Percentiles rank a stretch among this genome's conserved stretches.
Evolutionary conservation across 148 eudicot species (phyloP).

Genomic region (Drosera capensis): DNA sequence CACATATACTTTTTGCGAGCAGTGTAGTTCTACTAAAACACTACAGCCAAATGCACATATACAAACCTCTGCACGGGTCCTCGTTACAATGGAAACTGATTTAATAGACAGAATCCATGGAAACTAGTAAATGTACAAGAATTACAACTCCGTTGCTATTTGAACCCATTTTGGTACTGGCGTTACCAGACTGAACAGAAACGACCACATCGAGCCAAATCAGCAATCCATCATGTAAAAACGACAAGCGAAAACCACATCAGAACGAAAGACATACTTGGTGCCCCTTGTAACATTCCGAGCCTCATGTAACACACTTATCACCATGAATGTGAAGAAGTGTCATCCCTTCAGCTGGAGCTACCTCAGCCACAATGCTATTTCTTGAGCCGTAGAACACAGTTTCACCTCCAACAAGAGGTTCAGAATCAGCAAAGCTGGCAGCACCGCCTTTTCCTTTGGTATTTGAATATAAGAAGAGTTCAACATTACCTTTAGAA

Average conservation of each 20-base stretch:
- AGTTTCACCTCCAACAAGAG: slow-evolving; percentile 87
- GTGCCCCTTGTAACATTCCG: slow-evolving; percentile 69
- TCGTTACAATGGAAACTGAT: too few relatives aligned
- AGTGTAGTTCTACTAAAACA: too few relatives aligned
- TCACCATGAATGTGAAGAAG: slow-evolving; percentile 86
- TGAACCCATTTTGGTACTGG: too few relatives aligned
- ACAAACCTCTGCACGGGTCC: too few relatives aligned
- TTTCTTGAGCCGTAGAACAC: slow-evolving; percentile 81
- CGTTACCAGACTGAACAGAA: too few relatives aligned
- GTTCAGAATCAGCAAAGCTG: slow-evolving; percentile 24
- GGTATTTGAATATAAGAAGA: slow-evolving; percentile 26
- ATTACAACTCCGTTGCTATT: too few relatives aligned
- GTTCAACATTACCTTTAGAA: slow-evolving; percentile 88
- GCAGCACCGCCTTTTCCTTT: slow-evolving; percentile 36
- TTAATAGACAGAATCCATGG: too few relatives aligned
- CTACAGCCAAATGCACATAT: too few relatives aligned
- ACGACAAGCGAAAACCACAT: slow-evolving; percentile 73
- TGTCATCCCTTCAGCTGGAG: slow-evolving; percentile 86
- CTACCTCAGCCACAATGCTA: slow-evolving; percentile 76
- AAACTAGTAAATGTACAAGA: too few relatives aligned
- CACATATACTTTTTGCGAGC: too few relatives aligned
- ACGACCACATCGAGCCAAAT: too few relatives aligned
- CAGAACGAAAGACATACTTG: slow-evolving; percentile 86
- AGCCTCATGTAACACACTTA: slow-evolving; percentile 93
- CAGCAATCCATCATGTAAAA: slow-evolving; percentile 37